Evolutionary conservation across 1,139 yeast genomes (phyloP).

Genomic region (Suhomyces wounanorum): DNA sequence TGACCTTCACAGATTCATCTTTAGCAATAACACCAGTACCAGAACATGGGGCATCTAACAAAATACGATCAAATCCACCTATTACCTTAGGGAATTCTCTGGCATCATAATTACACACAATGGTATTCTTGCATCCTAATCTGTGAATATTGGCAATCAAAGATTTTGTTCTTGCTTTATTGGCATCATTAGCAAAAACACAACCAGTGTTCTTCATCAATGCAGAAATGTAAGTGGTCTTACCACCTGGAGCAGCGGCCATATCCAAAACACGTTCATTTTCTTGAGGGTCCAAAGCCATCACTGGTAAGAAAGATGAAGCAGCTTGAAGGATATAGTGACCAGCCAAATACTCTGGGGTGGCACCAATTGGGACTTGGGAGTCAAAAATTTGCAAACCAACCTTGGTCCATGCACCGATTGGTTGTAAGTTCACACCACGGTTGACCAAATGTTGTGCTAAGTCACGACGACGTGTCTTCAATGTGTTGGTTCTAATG

Average conservation of each 20-base stretch:
- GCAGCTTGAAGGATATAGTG: constrained; percentile 98
- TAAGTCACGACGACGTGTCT: constrained; percentile 91
- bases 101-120: constrained; percentile 97
- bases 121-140: constrained; percentile 93
- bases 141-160: constrained; percentile 97
- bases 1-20: constrained; percentile 92
- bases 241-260: constrained; percentile 99
- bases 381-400: constrained; percentile 97
- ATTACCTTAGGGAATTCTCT: constrained; percentile 97
- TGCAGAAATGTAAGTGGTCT: constrained; percentile 94
- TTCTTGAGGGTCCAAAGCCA: constrained; percentile 96
- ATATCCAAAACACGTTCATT: constrained; percentile 93
- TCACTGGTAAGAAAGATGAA: constrained; percentile 93
- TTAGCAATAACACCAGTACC: constrained; percentile 99
- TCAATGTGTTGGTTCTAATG: constrained; percentile 92
- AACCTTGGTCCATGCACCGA: constrained; percentile 97
- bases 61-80: constrained; percentile 95
- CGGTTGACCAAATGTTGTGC: constrained; percentile 94
- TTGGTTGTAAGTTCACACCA: constrained; percentile 96
- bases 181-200: constrained; percentile 95
- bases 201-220: constrained; percentile 98
- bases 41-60: constrained; percentile 98
- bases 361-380: constrained; percentile 98
- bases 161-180: constrained; percentile 93
- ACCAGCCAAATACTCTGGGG: constrained; percentile 98